Conservation (phyloP, 2,329 filamentous ascomycete genomes). For the Fusarium illudens region DNA sequence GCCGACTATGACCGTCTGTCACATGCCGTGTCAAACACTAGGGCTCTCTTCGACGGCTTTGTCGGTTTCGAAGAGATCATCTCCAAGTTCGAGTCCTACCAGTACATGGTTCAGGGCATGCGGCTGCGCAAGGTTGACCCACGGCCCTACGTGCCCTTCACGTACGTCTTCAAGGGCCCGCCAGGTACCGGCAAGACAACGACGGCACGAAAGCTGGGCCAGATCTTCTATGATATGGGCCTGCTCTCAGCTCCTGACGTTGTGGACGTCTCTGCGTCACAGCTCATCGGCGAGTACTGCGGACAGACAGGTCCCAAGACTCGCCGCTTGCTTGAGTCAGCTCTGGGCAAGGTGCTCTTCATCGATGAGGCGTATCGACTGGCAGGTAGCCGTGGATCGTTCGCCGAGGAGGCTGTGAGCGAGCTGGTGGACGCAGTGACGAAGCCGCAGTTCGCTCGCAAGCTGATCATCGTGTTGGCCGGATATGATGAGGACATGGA, state of each 20-base stretch:
- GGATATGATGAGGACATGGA: slow-evolving; percentile 75
- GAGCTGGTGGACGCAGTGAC: slow-evolving; percentile 61
- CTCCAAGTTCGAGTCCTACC: slow-evolving; percentile 62
- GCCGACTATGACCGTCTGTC: slow-evolving; percentile 63
- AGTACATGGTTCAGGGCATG: slow-evolving; percentile 62
- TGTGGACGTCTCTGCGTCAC: slow-evolving; percentile 71
- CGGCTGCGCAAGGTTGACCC: slow-evolving; percentile 62
- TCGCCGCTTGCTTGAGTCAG: slow-evolving; percentile 64
- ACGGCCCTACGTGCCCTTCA: slow-evolving; percentile 64
- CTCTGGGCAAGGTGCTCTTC: slow-evolving; percentile 73
- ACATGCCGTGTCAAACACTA: slow-evolving; percentile 54
- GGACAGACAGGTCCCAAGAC: slow-evolving; percentile 76
- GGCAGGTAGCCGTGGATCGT: slow-evolving; percentile 57
- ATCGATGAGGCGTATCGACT: slow-evolving; percentile 77
- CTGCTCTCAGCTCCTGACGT: slow-evolving; percentile 69
- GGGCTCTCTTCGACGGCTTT: slow-evolving; percentile 64
- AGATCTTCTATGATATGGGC: slow-evolving; percentile 78
- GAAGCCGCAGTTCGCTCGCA: slow-evolving; percentile 64
- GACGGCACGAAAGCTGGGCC: slow-evolving; percentile 73
- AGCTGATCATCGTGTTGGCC: slow-evolving; percentile 71
- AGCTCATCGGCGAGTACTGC: slow-evolving; percentile 72
- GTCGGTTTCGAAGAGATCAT: slow-evolving; percentile 68
- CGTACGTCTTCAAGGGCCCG: slow-evolving; percentile 71
- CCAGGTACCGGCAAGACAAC: slow-evolving; percentile 78
- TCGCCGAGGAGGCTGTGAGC: slow-evolving; percentile 63